A percentile compares a stretch with the other conserved stretches of the same genome.
phyloP scores from a whole-genome alignment of 768 basidiomycete genomes.

The Termitomyces sp. region DNA sequence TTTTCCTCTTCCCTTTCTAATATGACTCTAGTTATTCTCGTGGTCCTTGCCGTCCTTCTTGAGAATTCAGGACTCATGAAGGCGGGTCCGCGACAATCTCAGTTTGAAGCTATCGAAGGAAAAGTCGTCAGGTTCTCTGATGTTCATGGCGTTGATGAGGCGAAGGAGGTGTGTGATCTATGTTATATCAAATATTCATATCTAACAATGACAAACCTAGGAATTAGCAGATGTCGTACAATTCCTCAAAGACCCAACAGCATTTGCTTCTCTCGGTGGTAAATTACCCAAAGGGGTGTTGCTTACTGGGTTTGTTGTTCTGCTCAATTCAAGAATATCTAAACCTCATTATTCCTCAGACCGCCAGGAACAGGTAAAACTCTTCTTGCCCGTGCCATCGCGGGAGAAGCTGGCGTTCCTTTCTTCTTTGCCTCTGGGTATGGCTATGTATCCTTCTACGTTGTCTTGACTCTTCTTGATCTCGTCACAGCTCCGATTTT shows the following conservation, averaged over 20 bases:
- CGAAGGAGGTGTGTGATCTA: slow-evolving; percentile 67
- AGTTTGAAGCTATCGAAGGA: slow-evolving; percentile 81
- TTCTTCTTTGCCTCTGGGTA: slow-evolving; percentile 96
- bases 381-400: slow-evolving; percentile 93
- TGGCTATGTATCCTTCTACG: slow-evolving; percentile 16
- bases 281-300: slow-evolving; percentile 93
- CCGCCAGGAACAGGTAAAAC: slow-evolving; percentile 98
- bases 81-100: slow-evolving; percentile 73
- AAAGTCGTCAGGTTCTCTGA: slow-evolving; percentile 89
- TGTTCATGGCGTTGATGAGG: slow-evolving; percentile 97
- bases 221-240: slow-evolving; percentile 94
- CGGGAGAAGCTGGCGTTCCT: slow-evolving; percentile 96
- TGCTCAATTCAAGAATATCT: neutral
- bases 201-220: slow-evolving; percentile 32
- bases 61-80: slow-evolving; percentile 95
- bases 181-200: neutral
- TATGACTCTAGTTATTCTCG: slow-evolving; percentile 62
- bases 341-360: slow-evolving; percentile 22
- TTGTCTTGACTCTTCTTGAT: slow-evolving; percentile 11
- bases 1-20: neutral
- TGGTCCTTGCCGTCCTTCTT: slow-evolving; percentile 83
- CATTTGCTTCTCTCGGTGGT: slow-evolving; percentile 89
- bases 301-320: slow-evolving; percentile 59
- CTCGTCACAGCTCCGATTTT: slow-evolving; percentile 73
- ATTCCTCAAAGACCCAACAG: slow-evolving; percentile 90